Base-by-base conservation (phyloP, 352 stramenopile genomes). In the Hyaloperonospora brassicae region DNA sequence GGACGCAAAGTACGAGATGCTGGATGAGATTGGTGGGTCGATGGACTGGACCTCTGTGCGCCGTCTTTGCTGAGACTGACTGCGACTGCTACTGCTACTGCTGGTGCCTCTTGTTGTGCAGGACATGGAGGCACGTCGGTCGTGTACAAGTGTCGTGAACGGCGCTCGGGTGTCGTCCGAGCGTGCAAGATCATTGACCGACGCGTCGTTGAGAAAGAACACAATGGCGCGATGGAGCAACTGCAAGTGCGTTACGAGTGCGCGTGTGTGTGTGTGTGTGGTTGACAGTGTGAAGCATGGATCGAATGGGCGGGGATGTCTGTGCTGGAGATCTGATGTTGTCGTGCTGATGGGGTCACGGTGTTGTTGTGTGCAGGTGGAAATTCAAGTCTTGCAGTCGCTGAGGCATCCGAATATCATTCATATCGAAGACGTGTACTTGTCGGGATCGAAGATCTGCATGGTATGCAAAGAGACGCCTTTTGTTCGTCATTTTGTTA, bases 401-500 rank as follows among this genome's bases (percentile, higher is more conserved):
- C 73, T 96, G 62, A 70, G 73, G 21, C 87, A 96, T 45, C 80
- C 84, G n/a, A 94, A 95, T 55, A 95, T 96, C 63, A 93, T 96
- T 47, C 78, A 78, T 46, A 90, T 95, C 47, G 74, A 93, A 51
- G 82, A 92, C 51, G 82, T 95, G 9, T 96, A 90, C 57, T 50
- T 90, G 40, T 91, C 73, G 10, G 76, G 88, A 44, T 81, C 73
- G 2, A 87, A 89, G 59, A 89, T 96, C 46, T 93, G 80, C 61
- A 87, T 96, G 76, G 84, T 88, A 42, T 22, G 42, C 30, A 24
- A 17, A 12, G 36, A 42, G 45, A 47, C 31, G 22, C 23, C 36
- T 42, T 39, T 25, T 11, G 1, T 13, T 27, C 24, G 5, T 31
- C 23, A 49, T 21, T 1, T 47, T 30, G 24, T 11, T 13, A 27